Conservation (phyloP, 345 rosid species). For the Pistacia vera region DNA sequence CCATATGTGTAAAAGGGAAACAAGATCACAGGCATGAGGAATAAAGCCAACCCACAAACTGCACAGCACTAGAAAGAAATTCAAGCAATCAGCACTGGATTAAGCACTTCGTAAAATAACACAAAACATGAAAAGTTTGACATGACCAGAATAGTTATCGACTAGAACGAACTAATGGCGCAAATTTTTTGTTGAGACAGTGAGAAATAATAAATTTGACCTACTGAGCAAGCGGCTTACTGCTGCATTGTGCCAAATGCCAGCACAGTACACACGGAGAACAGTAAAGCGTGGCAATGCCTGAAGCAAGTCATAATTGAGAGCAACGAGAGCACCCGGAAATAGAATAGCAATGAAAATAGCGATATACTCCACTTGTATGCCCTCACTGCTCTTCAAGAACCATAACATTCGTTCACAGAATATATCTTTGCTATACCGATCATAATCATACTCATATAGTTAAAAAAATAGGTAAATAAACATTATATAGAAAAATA, state of each 20-base stretch:
- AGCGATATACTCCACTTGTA: conserved; percentile 80
- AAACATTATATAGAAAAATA: background rate
- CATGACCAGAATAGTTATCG: background rate
- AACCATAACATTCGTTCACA: conserved; percentile 19
- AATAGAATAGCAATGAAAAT: conserved; percentile 78
- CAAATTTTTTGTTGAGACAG: background rate
- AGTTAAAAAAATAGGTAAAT: background rate
- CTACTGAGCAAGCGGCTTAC: conserved; percentile 34
- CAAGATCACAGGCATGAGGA: conserved; percentile 60
- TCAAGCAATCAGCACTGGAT: conserved; percentile 1
- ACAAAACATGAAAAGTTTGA: background rate
- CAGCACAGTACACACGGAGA: conserved; percentile 87
- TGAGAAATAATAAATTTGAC: conserved; percentile 1
- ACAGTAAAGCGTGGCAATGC: conserved; percentile 49
- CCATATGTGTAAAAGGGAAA: conserved; percentile 65
- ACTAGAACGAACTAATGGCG: background rate
- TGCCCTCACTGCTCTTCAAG: conserved; percentile 80
- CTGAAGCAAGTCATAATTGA: conserved; percentile 60
- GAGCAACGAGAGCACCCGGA: conserved; percentile 94
- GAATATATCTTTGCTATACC: background rate
- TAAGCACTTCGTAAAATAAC: background rate
- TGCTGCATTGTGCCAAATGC: conserved; percentile 96
- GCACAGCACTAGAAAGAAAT: conserved; percentile 56
- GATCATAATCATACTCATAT: background rate
- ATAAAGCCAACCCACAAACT: conserved; percentile 56